A percentile compares a stretch with the other conserved stretches of the same genome.
Conservation (phyloP, 257 asterid species). For the Solanum chiquidenum region DNA sequence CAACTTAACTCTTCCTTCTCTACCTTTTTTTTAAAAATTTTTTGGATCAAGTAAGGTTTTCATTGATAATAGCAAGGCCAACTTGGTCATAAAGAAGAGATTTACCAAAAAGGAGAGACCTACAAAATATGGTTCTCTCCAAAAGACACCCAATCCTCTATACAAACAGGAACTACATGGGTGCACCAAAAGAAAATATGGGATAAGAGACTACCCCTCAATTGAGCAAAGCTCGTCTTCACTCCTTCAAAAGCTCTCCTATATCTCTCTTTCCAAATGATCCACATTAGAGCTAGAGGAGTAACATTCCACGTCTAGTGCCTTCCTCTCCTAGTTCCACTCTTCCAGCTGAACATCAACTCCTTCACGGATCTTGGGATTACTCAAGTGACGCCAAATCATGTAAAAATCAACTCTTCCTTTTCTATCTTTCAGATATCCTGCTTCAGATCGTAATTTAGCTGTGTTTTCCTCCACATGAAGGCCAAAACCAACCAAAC, state of each 20-base stretch:
- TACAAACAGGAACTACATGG: neutral
- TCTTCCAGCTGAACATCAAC: neutral
- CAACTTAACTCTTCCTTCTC: neutral
- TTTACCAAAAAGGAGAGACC: neutral
- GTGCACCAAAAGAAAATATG: neutral
- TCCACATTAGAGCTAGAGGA: neutral
- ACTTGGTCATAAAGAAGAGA: neutral
- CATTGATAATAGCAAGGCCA: neutral
- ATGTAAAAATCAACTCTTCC: neutral
- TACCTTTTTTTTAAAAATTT: accelerated
- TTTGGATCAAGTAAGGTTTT: neutral
- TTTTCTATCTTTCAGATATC: neutral
- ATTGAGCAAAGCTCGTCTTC: neutral
- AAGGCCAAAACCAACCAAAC: neutral
- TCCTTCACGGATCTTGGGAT: neutral
- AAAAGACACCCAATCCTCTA: neutral
- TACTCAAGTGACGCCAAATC: neutral
- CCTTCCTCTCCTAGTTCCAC: neutral
- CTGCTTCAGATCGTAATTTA: neutral
- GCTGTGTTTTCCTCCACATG: neutral
- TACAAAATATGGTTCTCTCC: neutral
- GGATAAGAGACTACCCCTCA: neutral
- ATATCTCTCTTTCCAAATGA: neutral
- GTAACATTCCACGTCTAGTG: neutral
- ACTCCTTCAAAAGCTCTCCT: neutral